A percentile compares a stretch with the other conserved stretches of the same genome.
Evolutionary conservation across 768 basidiomycete species (phyloP).

Genomic region (Paxillus ammoniavirescens): DNA sequence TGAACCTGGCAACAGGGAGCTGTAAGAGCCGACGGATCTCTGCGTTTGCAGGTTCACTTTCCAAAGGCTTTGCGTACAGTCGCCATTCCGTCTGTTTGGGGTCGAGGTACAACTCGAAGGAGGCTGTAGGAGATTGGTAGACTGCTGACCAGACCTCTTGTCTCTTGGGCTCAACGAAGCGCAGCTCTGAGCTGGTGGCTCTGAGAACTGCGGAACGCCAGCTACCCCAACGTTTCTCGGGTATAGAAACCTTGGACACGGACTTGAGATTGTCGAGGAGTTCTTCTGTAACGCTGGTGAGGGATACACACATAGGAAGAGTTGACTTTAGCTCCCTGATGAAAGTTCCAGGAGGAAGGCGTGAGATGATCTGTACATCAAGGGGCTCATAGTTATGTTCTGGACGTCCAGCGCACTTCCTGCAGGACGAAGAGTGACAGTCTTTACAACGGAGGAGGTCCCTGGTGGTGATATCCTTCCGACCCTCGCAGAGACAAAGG

Average conservation of each 20-base stretch:
- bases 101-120: constrained; percentile 75
- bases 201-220: constrained; percentile 71
- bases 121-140: constrained; percentile 70
- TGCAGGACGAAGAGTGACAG: constrained; percentile 78
- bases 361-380: constrained; percentile 48
- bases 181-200: constrained; percentile 61
- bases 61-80: constrained; percentile 69
- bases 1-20: constrained; percentile 74
- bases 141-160: constrained; percentile 85
- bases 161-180: constrained; percentile 82
- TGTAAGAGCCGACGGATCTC: constrained; percentile 72
- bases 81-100: constrained; percentile 84
- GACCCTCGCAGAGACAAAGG: constrained; percentile 90
- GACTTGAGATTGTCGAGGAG: constrained; percentile 53
- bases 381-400: constrained; percentile 73
- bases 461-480: constrained; percentile 68
- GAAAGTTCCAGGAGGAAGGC: constrained; percentile 73
- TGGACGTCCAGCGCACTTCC: constrained; percentile 86
- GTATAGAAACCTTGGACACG: constrained; percentile 39
- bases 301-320: constrained; percentile 81
- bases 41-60: constrained; percentile 70
- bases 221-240: constrained; percentile 57
- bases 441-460: constrained; percentile 68
- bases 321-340: constrained; percentile 73
- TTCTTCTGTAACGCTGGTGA: constrained; percentile 48